These are phyloP conservation scores for Fistulifera solaris DNA, from an alignment of 108 stramenopile genomes.

Conservation along the genomic window DNA sequence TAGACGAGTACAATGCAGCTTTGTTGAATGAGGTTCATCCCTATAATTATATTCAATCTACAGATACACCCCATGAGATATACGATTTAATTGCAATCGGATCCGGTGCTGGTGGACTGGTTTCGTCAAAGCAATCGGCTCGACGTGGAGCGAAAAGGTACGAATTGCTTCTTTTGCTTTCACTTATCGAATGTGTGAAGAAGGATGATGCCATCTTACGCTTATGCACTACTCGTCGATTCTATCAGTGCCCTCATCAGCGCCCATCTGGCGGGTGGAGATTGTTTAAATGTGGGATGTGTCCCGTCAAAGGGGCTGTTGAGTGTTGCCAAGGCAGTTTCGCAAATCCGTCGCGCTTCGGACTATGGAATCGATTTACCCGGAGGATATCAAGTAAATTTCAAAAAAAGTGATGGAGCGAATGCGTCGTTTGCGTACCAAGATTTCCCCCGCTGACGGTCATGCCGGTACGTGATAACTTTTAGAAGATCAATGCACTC, in stretches of 20 bases:
- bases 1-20: slow-evolving; percentile 51
- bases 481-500: no score
- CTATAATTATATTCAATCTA: slow-evolving; percentile 23
- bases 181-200: no score
- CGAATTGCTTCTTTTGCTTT: no score
- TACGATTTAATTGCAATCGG: slow-evolving; percentile 91
- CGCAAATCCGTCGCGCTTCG: slow-evolving; percentile 54
- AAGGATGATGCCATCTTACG: no score
- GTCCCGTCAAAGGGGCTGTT: slow-evolving; percentile 92
- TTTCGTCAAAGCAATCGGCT: slow-evolving; percentile 53
- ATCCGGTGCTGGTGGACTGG: slow-evolving; percentile 80
- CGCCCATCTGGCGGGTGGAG: slow-evolving; percentile 75
- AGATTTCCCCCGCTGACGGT: slow-evolving; percentile 82
- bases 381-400: slow-evolving; percentile 65
- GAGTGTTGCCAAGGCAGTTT: slow-evolving; percentile 54
- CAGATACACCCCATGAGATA: slow-evolving; percentile 21
- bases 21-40: slow-evolving; percentile 69
- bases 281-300: slow-evolving; percentile 89
- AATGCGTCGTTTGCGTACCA: slow-evolving; percentile 46
- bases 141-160: slow-evolving; percentile 60
- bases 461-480: slow-evolving; percentile 39
- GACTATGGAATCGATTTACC: slow-evolving; percentile 69
- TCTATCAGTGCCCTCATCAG: slow-evolving; percentile 44
- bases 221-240: no score
- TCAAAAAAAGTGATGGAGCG: slow-evolving; percentile 61